phyloP scores from a whole-genome alignment of 805 yeast genomes.

The Cyberlindnera japonica region DNA sequence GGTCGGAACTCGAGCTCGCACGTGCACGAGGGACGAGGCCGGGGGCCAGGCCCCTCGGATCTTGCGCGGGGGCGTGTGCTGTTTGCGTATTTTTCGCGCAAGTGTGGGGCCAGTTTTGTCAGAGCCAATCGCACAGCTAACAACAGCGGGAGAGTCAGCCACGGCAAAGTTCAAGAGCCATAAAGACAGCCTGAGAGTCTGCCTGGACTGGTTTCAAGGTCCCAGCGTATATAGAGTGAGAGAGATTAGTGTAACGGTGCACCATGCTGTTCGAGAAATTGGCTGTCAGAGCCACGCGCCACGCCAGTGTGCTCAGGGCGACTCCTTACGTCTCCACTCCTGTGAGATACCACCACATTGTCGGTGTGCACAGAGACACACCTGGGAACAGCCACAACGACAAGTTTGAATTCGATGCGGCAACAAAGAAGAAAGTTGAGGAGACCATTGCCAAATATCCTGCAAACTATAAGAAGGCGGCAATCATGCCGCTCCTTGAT shows the following conservation, averaged over 20 bases:
- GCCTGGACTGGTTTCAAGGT: no score
- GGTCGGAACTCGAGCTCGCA: no score
- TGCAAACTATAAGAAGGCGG: constrained; percentile 80
- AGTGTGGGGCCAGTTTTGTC: constrained; percentile 1
- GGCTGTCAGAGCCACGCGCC: no score
- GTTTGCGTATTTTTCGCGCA: background rate
- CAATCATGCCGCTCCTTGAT: constrained; percentile 83
- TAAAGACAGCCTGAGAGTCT: no score
- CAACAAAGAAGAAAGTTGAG: constrained; percentile 64
- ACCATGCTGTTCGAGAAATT: no score
- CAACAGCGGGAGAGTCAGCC: background rate
- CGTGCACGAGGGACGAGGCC: no score
- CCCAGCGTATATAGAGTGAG: no score
- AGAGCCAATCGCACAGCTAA: background rate
- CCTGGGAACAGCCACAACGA: constrained; percentile 60
- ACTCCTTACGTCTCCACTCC: constrained; percentile 1
- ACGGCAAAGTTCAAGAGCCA: no score
- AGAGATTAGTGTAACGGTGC: no score
- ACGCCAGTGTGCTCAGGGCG: background rate
- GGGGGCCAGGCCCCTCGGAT: no score
- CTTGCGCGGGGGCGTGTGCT: background rate
- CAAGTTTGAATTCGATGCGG: constrained; percentile 69
- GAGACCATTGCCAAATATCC: constrained; percentile 78
- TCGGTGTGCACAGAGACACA: constrained; percentile 66
- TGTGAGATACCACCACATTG: constrained; percentile 20